These are phyloP conservation scores for Endotrypanum monterogeii DNA, from an alignment of 208 protist genomes.

Conservation along the genomic window DNA sequence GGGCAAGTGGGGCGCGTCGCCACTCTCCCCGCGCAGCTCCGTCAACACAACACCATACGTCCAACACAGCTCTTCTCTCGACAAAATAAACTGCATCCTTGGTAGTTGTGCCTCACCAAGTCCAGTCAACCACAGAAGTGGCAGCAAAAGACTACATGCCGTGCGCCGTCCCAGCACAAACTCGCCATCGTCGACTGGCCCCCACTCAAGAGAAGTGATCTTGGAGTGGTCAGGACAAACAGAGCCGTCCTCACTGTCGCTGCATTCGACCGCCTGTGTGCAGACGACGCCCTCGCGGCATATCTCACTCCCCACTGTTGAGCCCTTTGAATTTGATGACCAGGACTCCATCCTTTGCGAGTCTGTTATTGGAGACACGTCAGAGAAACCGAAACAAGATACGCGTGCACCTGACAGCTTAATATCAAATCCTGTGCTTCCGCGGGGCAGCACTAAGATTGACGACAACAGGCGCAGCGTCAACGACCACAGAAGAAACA, in stretches of 20 bases:
- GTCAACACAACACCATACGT: constrained; percentile 34
- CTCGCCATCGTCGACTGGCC: not conserved
- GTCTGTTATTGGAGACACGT: not conserved
- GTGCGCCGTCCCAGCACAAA: not conserved
- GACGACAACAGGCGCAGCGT: not conserved
- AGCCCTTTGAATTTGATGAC: not conserved
- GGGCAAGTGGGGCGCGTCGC: not conserved
- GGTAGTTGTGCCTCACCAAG: not conserved
- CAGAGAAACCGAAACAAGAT: not conserved
- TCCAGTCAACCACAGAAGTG: not conserved
- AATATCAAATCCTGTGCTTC: constrained; percentile 18
- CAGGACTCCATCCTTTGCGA: not conserved
- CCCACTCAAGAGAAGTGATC: not conserved
- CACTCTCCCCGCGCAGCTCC: constrained; percentile 22
- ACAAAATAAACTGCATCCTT: not conserved
- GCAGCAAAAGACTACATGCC: not conserved
- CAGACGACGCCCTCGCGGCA: not conserved
- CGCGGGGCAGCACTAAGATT: constrained; percentile 1
- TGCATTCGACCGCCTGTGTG: not conserved
- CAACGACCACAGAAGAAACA: not conserved
- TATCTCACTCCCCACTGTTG: constrained; percentile 7
- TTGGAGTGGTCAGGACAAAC: not conserved
- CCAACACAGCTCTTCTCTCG: constrained; percentile 30
- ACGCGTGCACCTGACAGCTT: not conserved
- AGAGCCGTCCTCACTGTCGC: not conserved